Evolutionary conservation across 495 filamentous ascomycete species (phyloP).

Genomic region (Elaphomyces granulatus): DNA sequence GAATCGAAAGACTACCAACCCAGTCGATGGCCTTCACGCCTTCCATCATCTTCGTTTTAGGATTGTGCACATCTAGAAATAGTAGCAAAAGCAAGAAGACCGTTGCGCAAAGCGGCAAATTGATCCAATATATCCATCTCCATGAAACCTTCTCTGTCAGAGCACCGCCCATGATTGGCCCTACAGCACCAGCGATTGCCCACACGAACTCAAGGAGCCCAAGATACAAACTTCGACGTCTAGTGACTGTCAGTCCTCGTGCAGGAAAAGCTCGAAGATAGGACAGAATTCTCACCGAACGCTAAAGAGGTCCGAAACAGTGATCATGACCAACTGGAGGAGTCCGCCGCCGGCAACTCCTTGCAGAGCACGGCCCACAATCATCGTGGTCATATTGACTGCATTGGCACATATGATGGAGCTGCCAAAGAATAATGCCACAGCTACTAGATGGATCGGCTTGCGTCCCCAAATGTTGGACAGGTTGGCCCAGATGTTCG

Average conservation of each 20-base stretch:
- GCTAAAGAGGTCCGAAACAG: slow-evolving; percentile 44
- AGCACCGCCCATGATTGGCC: slow-evolving; percentile 54
- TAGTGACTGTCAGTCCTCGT: slow-evolving; percentile 4
- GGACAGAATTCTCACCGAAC: slow-evolving; percentile 26
- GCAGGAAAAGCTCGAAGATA: neutral
- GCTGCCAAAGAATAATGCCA: slow-evolving; percentile 28
- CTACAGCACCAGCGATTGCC: slow-evolving; percentile 43
- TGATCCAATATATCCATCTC: slow-evolving; percentile 64
- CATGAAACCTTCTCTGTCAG: slow-evolving; percentile 49
- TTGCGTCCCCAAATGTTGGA: slow-evolving; percentile 51
- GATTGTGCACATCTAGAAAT: slow-evolving; percentile 46
- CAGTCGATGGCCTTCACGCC: slow-evolving; percentile 70
- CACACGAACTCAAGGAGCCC: slow-evolving; percentile 42
- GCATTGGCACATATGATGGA: slow-evolving; percentile 36
- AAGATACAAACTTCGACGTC: slow-evolving; percentile 37
- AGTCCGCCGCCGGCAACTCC: slow-evolving; percentile 41
- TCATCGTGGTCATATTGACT: slow-evolving; percentile 37
- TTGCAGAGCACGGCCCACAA: slow-evolving; percentile 40
- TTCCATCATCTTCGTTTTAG: slow-evolving; percentile 36
- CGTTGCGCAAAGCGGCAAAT: slow-evolving; percentile 44
- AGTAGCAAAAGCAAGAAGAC: slow-evolving; percentile 43
- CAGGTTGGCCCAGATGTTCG: slow-evolving; percentile 42
- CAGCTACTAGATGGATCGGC: slow-evolving; percentile 32
- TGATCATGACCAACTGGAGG: slow-evolving; percentile 37
- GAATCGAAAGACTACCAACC: slow-evolving; percentile 52